Percentiles rank a stretch among this genome's conserved stretches.
These are phyloP conservation scores for Yamadazyma siamensis DNA, from an alignment of 1,139 yeast species.

Conservation along the genomic window DNA sequence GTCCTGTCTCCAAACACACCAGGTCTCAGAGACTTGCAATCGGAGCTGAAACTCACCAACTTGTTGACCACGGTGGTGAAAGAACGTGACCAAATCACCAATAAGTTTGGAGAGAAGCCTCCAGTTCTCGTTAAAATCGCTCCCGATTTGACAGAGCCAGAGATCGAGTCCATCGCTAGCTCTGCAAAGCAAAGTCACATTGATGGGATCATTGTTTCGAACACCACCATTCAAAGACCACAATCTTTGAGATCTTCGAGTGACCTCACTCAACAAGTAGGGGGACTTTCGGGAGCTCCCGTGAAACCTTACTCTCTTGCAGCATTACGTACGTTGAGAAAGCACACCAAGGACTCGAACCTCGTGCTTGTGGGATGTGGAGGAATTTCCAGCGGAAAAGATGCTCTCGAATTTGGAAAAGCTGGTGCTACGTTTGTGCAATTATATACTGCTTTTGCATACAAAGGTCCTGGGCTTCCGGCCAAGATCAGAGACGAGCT, in stretches of 20 bases:
- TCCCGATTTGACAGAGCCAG: constrained; percentile 83
- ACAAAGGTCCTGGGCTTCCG: constrained; percentile 88
- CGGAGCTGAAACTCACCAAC: constrained; percentile 65
- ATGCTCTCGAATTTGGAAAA: constrained; percentile 85
- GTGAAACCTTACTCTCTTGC: constrained; percentile 73
- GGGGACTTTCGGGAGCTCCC: constrained; percentile 94
- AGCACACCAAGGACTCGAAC: constrained; percentile 68
- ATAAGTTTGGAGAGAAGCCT: constrained; percentile 46
- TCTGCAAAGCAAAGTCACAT: constrained; percentile 75
- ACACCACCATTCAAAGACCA: constrained; percentile 87
- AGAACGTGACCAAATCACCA: constrained; percentile 50
- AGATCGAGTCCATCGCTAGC: constrained; percentile 77
- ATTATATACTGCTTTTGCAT: constrained; percentile 86
- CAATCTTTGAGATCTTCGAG: constrained; percentile 47
- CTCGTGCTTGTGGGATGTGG: constrained; percentile 91
- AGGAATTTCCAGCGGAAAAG: constrained; percentile 80
- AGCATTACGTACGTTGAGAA: constrained; percentile 68
- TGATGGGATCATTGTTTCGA: constrained; percentile 90
- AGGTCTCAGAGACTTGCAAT: constrained; percentile 84
- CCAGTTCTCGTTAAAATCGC: constrained; percentile 90
- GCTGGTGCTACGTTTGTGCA: constrained; percentile 93
- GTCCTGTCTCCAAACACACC: constrained; percentile 98
- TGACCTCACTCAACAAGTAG: constrained; percentile 53
- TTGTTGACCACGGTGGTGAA: constrained; percentile 63
- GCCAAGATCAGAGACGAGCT: constrained; percentile 76